Evolutionary conservation across 23 red algal genomes (phyloP), one percentile per base, ranked within the genome.

Genomic region (Cyanidioschyzon merolae): DNA sequence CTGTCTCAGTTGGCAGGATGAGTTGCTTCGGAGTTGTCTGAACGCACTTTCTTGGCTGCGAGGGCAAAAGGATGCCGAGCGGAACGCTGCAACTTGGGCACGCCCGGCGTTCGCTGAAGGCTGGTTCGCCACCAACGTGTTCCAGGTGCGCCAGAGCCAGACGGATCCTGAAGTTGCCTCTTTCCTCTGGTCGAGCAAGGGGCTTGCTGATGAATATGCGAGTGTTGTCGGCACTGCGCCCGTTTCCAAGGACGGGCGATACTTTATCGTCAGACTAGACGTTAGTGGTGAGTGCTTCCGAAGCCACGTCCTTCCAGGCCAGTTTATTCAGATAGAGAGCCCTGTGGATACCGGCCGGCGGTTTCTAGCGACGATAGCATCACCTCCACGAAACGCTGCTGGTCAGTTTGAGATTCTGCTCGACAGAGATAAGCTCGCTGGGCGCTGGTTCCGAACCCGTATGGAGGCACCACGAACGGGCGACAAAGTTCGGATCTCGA

Each of bases 291-390:
- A 54, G 45, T 54, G 45, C 37, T 76, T 80, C 39, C 76, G 75
- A 39, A 68, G 37, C 12, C 81, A 90, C 75, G 37, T 34, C 1
- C 74, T 77, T 21, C 88, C 88, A n/a, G 88, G 88, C 1, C 88
- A 90, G 35, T 85, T 85, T 85, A 79, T 90, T 39, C 57, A 59
- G 58, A 82, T 85, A 2, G 24, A 45, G 2, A 58, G 18, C 37
- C 32, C 41, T 0, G 32, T 50, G 50, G 37, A 80, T 2, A 37
- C 25, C 1, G 1, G n/a, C 24, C 77, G n/a, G 37, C 50, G 75
- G 21, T 68, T 85, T 38, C 77, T 86, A n/a, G 58, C 50, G 40
- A 83, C 76, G 68, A 76, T 90, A 15, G 82, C 88, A 25, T 90
- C 88, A 24, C 81, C 88, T 15, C 88, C 88, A 58, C 76, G 82